Evolutionary conservation across 2,329 filamentous ascomycete species (phyloP).

Genomic region (Zasmidium angulare): DNA sequence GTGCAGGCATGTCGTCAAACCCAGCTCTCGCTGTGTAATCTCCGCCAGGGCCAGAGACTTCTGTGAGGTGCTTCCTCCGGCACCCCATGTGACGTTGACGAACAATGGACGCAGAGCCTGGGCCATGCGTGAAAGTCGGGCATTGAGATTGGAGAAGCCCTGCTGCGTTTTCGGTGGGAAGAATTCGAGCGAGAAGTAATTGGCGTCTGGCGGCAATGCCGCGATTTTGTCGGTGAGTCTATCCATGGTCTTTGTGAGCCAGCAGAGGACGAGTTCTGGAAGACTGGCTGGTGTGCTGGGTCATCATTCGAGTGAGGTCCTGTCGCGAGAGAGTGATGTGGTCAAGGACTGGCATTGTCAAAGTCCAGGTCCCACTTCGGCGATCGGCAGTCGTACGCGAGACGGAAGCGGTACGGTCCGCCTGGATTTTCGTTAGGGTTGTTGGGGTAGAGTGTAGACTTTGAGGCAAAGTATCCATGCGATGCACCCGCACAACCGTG

Average conservation of each 20-base stretch:
- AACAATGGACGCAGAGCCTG: constrained; percentile 87
- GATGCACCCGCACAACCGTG: background rate
- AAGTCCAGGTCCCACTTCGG: too few relatives aligned
- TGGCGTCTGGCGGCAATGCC: constrained; percentile 75
- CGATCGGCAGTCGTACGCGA: background rate
- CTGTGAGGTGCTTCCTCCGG: constrained; percentile 84
- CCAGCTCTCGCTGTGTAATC: constrained; percentile 87
- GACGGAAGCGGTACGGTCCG: background rate
- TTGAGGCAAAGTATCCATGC: background rate
- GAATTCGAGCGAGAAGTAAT: constrained; percentile 97
- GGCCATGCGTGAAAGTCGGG: constrained; percentile 92
- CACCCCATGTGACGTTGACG: constrained; percentile 97
- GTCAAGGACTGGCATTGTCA: background rate
- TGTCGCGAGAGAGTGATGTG: background rate
- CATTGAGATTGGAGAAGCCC: constrained; percentile 91
- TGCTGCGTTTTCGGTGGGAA: constrained; percentile 97
- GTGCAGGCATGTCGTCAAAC: constrained; percentile 91
- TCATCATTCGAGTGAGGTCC: constrained; percentile 9
- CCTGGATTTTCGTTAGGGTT: background rate
- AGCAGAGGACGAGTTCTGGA: constrained; percentile 12
- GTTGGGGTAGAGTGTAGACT: background rate
- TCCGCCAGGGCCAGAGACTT: constrained; percentile 95
- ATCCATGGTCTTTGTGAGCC: constrained; percentile 55
- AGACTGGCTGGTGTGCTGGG: constrained; percentile 2
- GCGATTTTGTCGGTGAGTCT: constrained; percentile 76